Evolutionary conservation across 305 asterid genomes (phyloP).

Genomic region (Fraxinus albicans): DNA sequence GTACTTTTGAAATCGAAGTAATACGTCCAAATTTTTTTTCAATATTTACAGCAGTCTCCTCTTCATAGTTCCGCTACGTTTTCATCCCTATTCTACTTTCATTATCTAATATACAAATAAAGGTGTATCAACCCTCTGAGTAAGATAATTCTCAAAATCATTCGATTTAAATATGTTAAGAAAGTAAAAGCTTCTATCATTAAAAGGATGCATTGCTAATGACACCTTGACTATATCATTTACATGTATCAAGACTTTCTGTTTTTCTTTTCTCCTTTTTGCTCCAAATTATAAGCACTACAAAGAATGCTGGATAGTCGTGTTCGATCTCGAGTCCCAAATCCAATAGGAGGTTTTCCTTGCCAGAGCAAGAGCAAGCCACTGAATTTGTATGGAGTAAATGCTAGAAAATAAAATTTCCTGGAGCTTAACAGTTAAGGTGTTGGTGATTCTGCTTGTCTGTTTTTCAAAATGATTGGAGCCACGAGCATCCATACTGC

Average conservation of each 20-base stretch:
- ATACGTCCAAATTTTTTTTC: too few relatives aligned
- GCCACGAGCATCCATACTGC: conserved; percentile 47
- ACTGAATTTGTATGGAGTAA: not conserved
- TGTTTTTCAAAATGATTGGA: conserved; percentile 39
- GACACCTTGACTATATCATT: conserved; percentile 7
- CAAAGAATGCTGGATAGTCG: conserved; percentile 2
- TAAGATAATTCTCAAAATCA: not conserved
- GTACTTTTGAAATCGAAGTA: not conserved
- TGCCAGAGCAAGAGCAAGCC: not conserved
- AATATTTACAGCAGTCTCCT: not conserved
- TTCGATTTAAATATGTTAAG: not conserved
- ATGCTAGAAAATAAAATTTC: not conserved
- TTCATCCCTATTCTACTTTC: not conserved
- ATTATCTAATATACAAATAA: not conserved
- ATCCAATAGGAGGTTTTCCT: not conserved
- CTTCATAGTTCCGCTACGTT: not conserved
- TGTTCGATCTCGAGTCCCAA: not conserved
- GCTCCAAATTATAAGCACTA: not conserved
- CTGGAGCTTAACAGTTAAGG: not conserved
- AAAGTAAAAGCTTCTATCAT: not conserved
- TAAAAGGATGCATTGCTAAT: not conserved
- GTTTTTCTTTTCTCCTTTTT: not conserved
- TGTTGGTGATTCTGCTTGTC: conserved; percentile 28
- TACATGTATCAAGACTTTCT: conserved; percentile 16
- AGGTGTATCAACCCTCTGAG: not conserved